phyloP scores from a whole-genome alignment of 208 protist genomes.

The Acanthamoeba healyi region DNA sequence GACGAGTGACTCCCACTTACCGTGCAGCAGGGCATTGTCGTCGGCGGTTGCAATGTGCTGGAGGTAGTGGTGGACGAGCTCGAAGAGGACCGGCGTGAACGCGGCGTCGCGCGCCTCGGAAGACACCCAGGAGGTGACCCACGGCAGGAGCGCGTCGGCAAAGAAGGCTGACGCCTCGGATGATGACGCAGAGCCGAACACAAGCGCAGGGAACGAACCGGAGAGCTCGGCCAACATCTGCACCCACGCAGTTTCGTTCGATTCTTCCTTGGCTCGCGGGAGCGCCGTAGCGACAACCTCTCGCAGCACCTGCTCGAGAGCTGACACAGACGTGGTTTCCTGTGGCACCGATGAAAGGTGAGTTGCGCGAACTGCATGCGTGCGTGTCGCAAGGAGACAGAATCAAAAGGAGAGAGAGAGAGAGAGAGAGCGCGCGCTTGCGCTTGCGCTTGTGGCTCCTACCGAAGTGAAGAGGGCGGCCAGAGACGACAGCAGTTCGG shows the following conservation, averaged over 20 bases:
- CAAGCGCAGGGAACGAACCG: conserved; percentile 6
- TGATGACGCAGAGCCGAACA: not conserved
- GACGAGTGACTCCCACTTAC: conserved; percentile 6
- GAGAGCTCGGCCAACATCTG: not conserved
- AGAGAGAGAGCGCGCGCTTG: no score
- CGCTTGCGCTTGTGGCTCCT: no score
- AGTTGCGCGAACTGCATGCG: not conserved
- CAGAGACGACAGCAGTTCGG: not conserved
- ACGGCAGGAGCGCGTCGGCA: not conserved
- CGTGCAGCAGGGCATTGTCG: not conserved
- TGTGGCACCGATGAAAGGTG: no score
- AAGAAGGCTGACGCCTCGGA: not conserved
- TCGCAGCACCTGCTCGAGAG: conserved; percentile 44
- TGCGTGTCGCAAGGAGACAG: no score
- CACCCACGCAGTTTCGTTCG: not conserved
- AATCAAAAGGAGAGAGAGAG: no score
- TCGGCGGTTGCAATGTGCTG: not conserved
- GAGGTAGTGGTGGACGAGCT: conserved; percentile 30
- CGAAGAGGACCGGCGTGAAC: conserved; percentile 39
- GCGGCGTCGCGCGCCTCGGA: not conserved
- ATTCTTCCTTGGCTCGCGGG: not conserved
- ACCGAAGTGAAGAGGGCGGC: conserved; percentile 3
- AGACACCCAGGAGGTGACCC: not conserved
- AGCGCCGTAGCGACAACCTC: conserved; percentile 1
- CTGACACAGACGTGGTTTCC: not conserved